Conservation (phyloP, 257 asterid species). For the Ilex asprella region DNA sequence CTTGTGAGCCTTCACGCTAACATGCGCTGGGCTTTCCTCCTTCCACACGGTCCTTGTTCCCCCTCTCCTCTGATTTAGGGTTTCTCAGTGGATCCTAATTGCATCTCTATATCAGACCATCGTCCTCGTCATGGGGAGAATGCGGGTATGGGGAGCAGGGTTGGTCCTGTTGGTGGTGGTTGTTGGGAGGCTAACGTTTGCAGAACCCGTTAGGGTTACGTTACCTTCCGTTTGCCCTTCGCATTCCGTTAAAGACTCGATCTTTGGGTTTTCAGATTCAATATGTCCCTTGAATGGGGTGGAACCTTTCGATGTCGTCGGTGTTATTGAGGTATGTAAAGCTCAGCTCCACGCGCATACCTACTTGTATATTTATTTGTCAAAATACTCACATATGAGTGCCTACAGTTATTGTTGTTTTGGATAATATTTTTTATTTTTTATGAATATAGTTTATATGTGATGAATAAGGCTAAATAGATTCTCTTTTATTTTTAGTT, state of each 20-base stretch:
- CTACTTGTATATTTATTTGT: too few relatives aligned
- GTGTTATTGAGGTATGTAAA: constrained; percentile 58
- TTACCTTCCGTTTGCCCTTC: constrained; percentile 41
- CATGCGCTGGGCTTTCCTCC: constrained; percentile 45
- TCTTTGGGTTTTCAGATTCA: constrained; percentile 36
- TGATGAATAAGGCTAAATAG: too few relatives aligned
- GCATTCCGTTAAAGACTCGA: constrained; percentile 47
- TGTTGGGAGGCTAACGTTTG: constrained; percentile 36
- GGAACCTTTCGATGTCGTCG: constrained; percentile 29
- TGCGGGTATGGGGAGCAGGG: constrained; percentile 30
- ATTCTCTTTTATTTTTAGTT: too few relatives aligned
- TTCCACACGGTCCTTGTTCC: constrained; percentile 28
- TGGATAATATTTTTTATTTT: too few relatives aligned
- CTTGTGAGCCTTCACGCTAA: constrained; percentile 39
- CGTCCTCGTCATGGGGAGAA: constrained; percentile 35
- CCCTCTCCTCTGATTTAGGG: constrained; percentile 14
- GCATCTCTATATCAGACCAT: too few relatives aligned
- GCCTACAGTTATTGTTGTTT: too few relatives aligned
- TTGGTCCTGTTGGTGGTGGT: constrained; percentile 40
- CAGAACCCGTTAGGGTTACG: constrained; percentile 39
- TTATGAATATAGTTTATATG: too few relatives aligned
- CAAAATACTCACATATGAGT: too few relatives aligned
- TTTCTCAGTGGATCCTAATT: too few relatives aligned
- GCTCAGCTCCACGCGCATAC: too few relatives aligned
- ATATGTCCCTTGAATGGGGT: constrained; percentile 37